Base-by-base conservation (phyloP, 2,329 filamentous ascomycete genomes). In the Paecilomyces fulvus region DNA sequence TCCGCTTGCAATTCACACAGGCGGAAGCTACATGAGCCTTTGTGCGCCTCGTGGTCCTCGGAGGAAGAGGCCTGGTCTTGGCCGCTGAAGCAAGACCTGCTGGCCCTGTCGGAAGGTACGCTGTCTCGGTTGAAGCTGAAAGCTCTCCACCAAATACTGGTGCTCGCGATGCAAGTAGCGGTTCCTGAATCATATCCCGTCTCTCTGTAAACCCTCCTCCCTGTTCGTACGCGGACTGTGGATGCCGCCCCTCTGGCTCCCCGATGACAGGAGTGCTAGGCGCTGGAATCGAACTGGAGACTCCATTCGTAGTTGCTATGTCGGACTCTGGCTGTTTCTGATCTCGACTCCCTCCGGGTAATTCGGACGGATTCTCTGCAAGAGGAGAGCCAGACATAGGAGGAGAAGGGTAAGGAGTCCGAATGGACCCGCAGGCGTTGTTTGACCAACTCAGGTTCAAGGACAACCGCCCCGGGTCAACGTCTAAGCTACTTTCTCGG, bases 1-100 rank as follows among this genome's bases (percentile, higher is more conserved):
- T 78, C 62, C 74, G 75, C 60, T 78, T 78, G 62, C 75, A 78
- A 59, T 78, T 77, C 12, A 78, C 73, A 62, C 75, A 78, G 1
- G 75, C 75, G 3, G 75, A 78, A 30, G 75, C 75, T 28, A 78
- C 75, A 64, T 78, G 75, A 6, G 75, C 73, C 58, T 78, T 78
- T 3, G 74, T 73, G 49, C 76, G 74, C 51, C 75, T 65, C 0
- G 75, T 75, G 14, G 74, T 67, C 50, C 73, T 72, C 31, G 75
- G 68, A 51, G 64, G 59, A 21, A 72, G 57, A 43, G 67, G 53
- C 51, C 33, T 33, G 58, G 37, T 50, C 57, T 21, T 10, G 63
- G 55, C 7, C 59, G 37, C 64, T 3, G 65, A 49, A 1, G 67
- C 60, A 1, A 63, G 57, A 3, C 61, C 31, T 46, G 67, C 65